Base-by-base conservation (phyloP, 148 eudicot genomes). In the Amaranthus palmeri region DNA sequence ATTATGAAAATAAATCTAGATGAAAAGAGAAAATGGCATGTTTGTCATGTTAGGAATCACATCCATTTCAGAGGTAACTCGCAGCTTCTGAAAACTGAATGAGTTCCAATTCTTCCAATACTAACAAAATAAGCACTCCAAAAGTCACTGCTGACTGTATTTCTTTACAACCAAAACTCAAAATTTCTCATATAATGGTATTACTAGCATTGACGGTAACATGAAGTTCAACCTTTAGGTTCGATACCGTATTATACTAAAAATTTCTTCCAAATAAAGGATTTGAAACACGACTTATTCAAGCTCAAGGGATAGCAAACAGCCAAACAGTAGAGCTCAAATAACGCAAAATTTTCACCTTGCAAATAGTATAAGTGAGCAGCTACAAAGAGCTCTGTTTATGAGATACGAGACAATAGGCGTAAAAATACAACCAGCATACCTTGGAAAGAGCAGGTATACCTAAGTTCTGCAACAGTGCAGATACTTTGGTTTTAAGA, bases 381-480 rank as follows among this genome's bases (percentile, higher is more conserved):
- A 53, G 47, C 7, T 2, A 74, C 36, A 15, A 18, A 48, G 47
- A 60, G 43, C 52, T 43, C n/a, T 45, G 68, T 15, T 67, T 52
- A 56, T 52, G 55, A 80, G 76, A 78, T 55, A 76, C 70, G 76
- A 78, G 62, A 76, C 70, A 15, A 53, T 45, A 44, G 11, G n/a
- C 48, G 45, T 44, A 50, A 46, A 78, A 18, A 74, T 46, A 51
- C 79, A 25, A 25, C 36, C 36, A 25, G 36, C 36, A 49, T 78
- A 93, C 98, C 92, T 91, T 81, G 15, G 99, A 95, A 69, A 95
- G 89, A 74, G 93, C 82, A 69, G 90, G 89, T 67, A 95, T 84
- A 43, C 89, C 92, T 72, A 95, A 79, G 62, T 69, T 81, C 57
- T 74, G 77, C 84, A 95, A 68, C 36, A 92, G 74, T 36, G 71